Base-by-base conservation (phyloP, 2,329 filamentous ascomycete species). In the Sporothrix brunneoviolacea region DNA sequence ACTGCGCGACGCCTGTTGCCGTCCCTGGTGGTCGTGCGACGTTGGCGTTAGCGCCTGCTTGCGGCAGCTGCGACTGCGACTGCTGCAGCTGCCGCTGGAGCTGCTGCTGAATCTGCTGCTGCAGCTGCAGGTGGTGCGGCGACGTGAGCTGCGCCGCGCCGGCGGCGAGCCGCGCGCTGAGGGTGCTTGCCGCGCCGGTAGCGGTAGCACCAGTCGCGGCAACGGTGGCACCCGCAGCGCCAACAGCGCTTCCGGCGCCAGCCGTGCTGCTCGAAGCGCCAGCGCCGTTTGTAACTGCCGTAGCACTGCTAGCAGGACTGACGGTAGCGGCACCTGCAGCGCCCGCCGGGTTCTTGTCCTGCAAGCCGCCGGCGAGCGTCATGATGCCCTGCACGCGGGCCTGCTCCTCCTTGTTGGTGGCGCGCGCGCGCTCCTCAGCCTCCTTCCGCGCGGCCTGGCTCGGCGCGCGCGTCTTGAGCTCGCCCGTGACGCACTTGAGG, bases 401-500 rank as follows among this genome's bases (percentile, higher is more conserved):
- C 55, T 77, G 74, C 40, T 82, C 78, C 51, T 83, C 80, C 43
- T 79, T 76, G n/a, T 72, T 72, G 51, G 74, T 79, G 56, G 77
- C 64, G 33, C 77, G 73, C 3, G 78, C 79, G 41, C 78, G 74
- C 64, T 84, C 80, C 60, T 84, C 82, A 0, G 81, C 80, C 61
- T 84, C 82, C 56, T 84, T 84, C 19, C 81, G 72, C 0, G 82
- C 82, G n/a, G 82, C 82, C 62, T 86, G 82, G 2, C 80, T 84
- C 0, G 88, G 88, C 0, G 88, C 88, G 15, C 88, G 74, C 0
- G 90, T 95, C 67, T 93, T 91, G 33, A 95, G 71, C 67, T 95
- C 90, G 4, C 90, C 90, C 0, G 90, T 95, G 10, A 95, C 90
- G 27, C 86, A 87, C 61, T 91, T 84, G 19, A 95, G 70, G 59